These are phyloP conservation scores for Patellifolia procumbens DNA, from an alignment of 179 eudicot genomes.

Conservation along the genomic window DNA sequence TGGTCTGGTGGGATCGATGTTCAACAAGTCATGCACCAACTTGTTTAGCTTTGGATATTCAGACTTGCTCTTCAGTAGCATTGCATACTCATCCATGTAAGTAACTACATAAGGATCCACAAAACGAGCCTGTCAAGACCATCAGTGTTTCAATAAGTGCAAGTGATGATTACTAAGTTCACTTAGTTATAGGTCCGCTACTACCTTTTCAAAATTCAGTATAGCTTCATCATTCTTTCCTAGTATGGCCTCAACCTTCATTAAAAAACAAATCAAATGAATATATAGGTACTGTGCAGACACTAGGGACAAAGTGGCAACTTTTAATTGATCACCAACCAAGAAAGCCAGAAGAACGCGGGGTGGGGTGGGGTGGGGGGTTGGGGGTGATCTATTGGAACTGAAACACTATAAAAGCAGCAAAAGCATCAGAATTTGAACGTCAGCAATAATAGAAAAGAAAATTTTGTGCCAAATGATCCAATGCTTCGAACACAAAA, in stretches of 20 bases:
- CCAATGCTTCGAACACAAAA: neutral
- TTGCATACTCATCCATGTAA: constrained; percentile 96
- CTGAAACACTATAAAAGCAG: neutral
- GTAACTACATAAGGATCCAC: constrained; percentile 83
- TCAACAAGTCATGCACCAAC: constrained; percentile 84
- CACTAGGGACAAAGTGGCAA: neutral
- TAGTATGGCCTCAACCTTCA: constrained; percentile 82
- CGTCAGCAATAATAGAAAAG: neutral
- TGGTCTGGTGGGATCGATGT: constrained; percentile 77
- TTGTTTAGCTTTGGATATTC: constrained; percentile 80
- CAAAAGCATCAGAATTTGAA: neutral
- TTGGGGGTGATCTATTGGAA: neutral
- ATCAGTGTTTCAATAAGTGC: constrained; percentile 13
- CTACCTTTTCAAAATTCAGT: constrained; percentile 81
- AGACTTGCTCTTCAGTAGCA: constrained; percentile 82
- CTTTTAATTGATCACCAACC: constrained; percentile 3
- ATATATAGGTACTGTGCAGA: neutral
- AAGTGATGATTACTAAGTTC: constrained; percentile 12
- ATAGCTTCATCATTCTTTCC: constrained; percentile 90
- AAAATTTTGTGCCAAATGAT: neutral
- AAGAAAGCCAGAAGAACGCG: neutral
- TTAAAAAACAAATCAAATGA: neutral
- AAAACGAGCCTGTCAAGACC: constrained; percentile 67
- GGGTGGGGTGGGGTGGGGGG: neutral
- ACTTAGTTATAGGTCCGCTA: neutral